These are phyloP conservation scores for Boletus speciosus DNA, from an alignment of 768 basidiomycete species.

Conservation along the genomic window DNA sequence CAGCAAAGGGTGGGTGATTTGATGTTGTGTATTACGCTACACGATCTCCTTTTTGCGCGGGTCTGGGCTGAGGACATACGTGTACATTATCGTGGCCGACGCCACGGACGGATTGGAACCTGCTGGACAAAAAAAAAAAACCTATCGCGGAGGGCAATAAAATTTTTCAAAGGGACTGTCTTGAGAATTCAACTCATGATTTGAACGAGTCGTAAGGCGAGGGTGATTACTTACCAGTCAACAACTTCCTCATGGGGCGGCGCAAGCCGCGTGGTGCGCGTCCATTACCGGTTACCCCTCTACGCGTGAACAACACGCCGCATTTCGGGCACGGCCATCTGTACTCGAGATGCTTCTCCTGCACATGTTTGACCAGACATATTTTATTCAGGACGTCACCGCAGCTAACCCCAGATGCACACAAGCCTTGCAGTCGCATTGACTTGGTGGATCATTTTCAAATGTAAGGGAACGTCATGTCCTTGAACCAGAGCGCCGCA, in stretches of 20 bases:
- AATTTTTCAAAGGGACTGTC: not conserved
- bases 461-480: conserved; percentile 13
- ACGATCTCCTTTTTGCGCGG: not conserved
- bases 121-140: no score
- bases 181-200: not conserved
- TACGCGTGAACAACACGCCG: conserved; percentile 15
- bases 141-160: not conserved
- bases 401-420: conserved; percentile 19
- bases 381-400: conserved; percentile 11
- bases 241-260: not conserved
- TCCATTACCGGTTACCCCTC: conserved; percentile 12
- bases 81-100: not conserved
- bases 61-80: not conserved
- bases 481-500: conserved; percentile 14
- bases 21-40: not conserved
- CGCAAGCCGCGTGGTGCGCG: conserved; percentile 11
- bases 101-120: no score
- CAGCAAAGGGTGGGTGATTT: not conserved
- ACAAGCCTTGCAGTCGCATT: not conserved
- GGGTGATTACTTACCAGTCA: not conserved
- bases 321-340: conserved; percentile 25
- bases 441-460: conserved; percentile 11
- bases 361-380: conserved; percentile 19
- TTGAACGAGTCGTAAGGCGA: not conserved
- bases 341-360: conserved; percentile 24